Evolutionary conservation across 768 basidiomycete species (phyloP).

Genomic region (Agaricus subrufescens): DNA sequence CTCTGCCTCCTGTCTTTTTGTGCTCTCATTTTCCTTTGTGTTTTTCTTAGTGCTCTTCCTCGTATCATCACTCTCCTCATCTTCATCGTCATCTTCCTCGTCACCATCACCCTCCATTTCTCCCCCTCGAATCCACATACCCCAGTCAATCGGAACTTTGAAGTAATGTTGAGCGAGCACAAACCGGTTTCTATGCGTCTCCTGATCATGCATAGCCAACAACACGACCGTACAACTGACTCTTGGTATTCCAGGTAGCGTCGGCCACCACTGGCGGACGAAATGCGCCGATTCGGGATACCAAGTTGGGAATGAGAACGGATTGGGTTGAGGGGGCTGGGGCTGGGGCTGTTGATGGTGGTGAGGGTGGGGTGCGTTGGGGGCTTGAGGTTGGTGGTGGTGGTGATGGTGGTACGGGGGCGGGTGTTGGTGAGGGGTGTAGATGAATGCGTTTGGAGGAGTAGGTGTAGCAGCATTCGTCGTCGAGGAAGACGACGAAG

Average conservation of each 20-base stretch:
- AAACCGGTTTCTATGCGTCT: slow-evolving; percentile 54
- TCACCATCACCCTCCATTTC: background rate
- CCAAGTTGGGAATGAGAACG: slow-evolving; percentile 65
- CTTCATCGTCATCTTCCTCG: slow-evolving; percentile 2
- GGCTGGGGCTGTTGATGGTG: background rate
- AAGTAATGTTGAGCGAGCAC: slow-evolving; percentile 77
- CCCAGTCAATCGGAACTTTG: slow-evolving; percentile 50
- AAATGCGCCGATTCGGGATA: slow-evolving; percentile 73
- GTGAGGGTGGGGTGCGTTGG: slow-evolving; percentile 1
- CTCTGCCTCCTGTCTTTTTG: slow-evolving; percentile 1
- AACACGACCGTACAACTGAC: slow-evolving; percentile 72
- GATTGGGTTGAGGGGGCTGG: slow-evolving; percentile 35
- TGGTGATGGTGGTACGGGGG: slow-evolving; percentile 6
- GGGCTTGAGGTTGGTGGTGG: slow-evolving; percentile 1
- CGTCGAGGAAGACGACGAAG: too few relatives aligned
- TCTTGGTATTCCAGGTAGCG: slow-evolving; percentile 54
- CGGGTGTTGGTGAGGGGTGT: background rate
- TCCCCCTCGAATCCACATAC: slow-evolving; percentile 22
- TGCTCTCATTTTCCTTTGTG: slow-evolving; percentile 2
- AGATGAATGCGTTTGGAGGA: background rate
- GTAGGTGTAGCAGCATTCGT: too few relatives aligned
- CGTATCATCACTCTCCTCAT: background rate
- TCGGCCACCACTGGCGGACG: slow-evolving; percentile 80
- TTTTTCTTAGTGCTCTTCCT: background rate
- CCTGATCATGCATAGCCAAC: slow-evolving; percentile 57